Evolutionary conservation across 1,284 basidiomycete species (phyloP).

Genomic region (Agaricales sp.): DNA sequence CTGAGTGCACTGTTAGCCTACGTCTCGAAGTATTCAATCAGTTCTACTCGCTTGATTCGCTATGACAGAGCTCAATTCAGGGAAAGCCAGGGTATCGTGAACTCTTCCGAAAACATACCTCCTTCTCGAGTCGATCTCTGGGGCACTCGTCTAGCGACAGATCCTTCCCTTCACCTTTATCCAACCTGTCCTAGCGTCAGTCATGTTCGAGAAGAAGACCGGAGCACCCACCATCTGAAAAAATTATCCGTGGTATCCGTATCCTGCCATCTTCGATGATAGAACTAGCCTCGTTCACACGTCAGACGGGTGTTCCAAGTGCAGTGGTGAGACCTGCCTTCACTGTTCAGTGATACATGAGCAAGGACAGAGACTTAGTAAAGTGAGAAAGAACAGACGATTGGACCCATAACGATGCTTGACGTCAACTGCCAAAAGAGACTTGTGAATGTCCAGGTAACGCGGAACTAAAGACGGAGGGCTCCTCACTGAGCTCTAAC

Average conservation of each 20-base stretch:
- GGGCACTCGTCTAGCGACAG: conserved; percentile 58
- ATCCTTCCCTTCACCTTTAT: conserved; percentile 56
- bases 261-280: conserved; percentile 53
- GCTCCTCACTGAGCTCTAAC: background rate
- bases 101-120: conserved; percentile 26
- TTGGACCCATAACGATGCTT: conserved; percentile 66
- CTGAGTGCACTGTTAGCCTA: conserved; percentile 5
- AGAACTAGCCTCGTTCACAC: conserved; percentile 30
- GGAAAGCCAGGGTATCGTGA: background rate
- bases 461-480: background rate
- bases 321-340: conserved; percentile 19
- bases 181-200: conserved; percentile 41
- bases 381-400: conserved; percentile 27
- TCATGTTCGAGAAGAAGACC: background rate
- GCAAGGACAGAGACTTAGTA: background rate
- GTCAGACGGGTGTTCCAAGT: conserved; percentile 4
- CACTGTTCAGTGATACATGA: conserved; percentile 17
- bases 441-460: background rate
- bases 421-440: conserved; percentile 3
- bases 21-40: background rate
- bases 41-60: conserved; percentile 24
- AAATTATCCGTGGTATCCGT: conserved; percentile 61
- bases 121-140: conserved; percentile 57
- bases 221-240: conserved; percentile 44
- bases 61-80: no score